phyloP scores from a whole-genome alignment of 2,329 filamentous ascomycete species.

The Colletotrichum echinochloae region DNA sequence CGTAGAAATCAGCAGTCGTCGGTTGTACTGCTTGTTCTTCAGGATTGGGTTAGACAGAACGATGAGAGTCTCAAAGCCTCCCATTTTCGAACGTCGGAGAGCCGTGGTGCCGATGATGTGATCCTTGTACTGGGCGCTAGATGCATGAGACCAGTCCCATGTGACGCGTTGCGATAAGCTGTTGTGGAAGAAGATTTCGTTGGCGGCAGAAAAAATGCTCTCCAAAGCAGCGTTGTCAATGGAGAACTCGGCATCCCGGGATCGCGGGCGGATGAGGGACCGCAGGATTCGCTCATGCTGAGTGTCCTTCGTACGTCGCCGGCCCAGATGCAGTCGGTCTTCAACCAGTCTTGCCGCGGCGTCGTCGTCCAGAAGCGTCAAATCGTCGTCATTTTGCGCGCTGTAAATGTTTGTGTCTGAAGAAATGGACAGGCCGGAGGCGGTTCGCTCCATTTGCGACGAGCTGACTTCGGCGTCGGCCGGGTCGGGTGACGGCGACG shows the following conservation, averaged over 20 bases:
- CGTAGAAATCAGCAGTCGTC: slow-evolving; percentile 71
- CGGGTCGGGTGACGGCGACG: slow-evolving; percentile 43
- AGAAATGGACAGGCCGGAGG: slow-evolving; percentile 62
- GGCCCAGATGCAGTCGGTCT: slow-evolving; percentile 58
- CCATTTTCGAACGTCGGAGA: slow-evolving; percentile 60
- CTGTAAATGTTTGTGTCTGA: slow-evolving; percentile 51
- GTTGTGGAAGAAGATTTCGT: slow-evolving; percentile 72
- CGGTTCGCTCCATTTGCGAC: slow-evolving; percentile 60
- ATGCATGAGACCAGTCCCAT: slow-evolving; percentile 71
- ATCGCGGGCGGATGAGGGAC: slow-evolving; percentile 66
- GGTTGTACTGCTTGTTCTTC: slow-evolving; percentile 66
- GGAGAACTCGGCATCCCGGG: slow-evolving; percentile 59
- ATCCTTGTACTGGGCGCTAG: slow-evolving; percentile 61
- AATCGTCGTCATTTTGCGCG: slow-evolving; percentile 46
- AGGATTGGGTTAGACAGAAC: slow-evolving; percentile 71
- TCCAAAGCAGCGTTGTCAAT: slow-evolving; percentile 69
- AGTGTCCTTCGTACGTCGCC: slow-evolving; percentile 60
- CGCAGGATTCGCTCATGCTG: slow-evolving; percentile 69
- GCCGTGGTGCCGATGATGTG: slow-evolving; percentile 74
- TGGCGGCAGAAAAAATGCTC: slow-evolving; percentile 70
- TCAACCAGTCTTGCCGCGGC: slow-evolving; percentile 63
- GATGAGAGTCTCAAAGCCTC: slow-evolving; percentile 72
- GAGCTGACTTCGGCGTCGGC: slow-evolving; percentile 40
- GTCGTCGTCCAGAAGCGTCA: slow-evolving; percentile 58
- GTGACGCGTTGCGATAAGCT: slow-evolving; percentile 67